Evolutionary conservation across 73 alveolate genomes (phyloP).

Genomic region (Paramecium sonneborni): DNA sequence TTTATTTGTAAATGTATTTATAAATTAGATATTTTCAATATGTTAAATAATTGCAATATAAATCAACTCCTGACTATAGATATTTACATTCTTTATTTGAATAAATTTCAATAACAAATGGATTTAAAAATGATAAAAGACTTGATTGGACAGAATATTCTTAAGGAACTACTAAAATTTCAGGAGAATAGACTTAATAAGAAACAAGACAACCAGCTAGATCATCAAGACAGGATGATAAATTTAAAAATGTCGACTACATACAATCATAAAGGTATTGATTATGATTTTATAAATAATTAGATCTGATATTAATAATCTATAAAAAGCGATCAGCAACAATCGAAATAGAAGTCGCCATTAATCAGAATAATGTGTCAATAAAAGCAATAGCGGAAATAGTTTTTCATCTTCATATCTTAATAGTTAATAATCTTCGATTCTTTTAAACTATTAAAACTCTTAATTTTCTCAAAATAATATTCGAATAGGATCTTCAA

Average conservation of each 20-base stretch:
- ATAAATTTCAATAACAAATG: not conserved
- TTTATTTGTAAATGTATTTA: not conserved
- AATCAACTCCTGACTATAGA: constrained; percentile 85
- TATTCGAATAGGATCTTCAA: constrained; percentile 34
- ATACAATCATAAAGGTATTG: not conserved
- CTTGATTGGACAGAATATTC: constrained; percentile 42
- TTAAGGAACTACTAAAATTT: not conserved
- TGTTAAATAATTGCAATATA: constrained; percentile 72
- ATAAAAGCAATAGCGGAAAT: not conserved
- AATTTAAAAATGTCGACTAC: not conserved
- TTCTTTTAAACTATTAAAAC: not conserved
- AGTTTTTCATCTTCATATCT: not conserved
- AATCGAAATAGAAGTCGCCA: constrained; percentile 50
- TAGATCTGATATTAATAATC: not conserved
- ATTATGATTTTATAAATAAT: not conserved
- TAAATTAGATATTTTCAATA: constrained; percentile 63
- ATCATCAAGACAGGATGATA: not conserved
- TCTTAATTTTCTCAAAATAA: constrained; percentile 5
- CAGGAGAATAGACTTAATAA: not conserved
- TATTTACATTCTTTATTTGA: constrained; percentile 59
- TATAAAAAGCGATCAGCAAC: not conserved
- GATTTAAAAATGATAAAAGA: constrained; percentile 49
- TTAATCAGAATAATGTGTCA: constrained; percentile 26
- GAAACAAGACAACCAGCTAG: not conserved
- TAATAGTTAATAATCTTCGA: constrained; percentile 28